Base-by-base conservation (phyloP, 805 yeast species). In the Wickerhamiella vanderwaltii region DNA sequence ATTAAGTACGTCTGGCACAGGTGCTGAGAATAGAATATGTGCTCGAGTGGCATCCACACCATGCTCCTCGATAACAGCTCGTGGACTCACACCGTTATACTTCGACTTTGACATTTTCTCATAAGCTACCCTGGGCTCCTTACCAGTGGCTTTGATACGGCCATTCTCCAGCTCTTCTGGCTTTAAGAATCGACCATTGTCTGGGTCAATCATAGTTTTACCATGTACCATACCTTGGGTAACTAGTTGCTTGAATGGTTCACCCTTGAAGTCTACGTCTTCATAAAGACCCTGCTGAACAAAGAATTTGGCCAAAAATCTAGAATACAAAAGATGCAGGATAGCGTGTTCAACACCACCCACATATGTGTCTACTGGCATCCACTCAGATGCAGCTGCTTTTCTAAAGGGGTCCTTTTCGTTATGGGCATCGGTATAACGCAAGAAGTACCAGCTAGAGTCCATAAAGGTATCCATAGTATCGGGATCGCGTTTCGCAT, bases 151-250 rank as follows among this genome's bases (percentile, higher is more conserved):
- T 24, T 54, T 67, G 6, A 81, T 66, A 3, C 59, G 50, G 2
- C 57, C 58, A 18, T 51, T 41, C 30, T 43, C 51, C 9, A 83
- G 57, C 51, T 91, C 96, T 1, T 78, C 76, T 0, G 93, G 88
- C 51, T 75, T 83, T 49, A 91, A 64, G 57, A 80, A 88, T 43
- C 77, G 39, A 0, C 88, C 91, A 23, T 71, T 78, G 0, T 58
- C 60, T 3, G 95, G 91, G 49, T 87, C 79, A 6, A 67, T 64
- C 51, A 58, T 82, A 0, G 98, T 91, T 54, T 73, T 76, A 2
- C 96, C 97, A 47, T 88, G 95, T 3, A 91, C 98, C 98, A 91
- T 91, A 13, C 98, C 98, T 59, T 88, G 97, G 1, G 96, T 87
- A 1, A 88, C 77, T 26, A 91, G 66, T 46, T 71, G 72, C 43